Conservation (phyloP, 148 eudicot genomes). For the Selenicereus undatus region DNA sequence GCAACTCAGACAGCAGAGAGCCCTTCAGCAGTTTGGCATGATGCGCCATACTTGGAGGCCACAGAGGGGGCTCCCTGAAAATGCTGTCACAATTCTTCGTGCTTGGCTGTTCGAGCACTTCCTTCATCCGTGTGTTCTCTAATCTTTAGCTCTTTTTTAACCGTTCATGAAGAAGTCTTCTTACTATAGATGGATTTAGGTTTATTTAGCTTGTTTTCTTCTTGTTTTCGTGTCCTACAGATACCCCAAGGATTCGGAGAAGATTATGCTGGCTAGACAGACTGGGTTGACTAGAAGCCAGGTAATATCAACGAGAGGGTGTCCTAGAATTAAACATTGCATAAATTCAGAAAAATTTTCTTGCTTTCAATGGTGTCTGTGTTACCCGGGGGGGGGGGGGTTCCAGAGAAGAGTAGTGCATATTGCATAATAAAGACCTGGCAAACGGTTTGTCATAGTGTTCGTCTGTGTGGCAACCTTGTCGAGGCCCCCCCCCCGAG, state of each 20-base stretch:
- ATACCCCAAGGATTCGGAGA: conserved; percentile 93
- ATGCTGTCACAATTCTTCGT: conserved; percentile 83
- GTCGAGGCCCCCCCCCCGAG: too few species aligned
- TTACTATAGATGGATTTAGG: neutral
- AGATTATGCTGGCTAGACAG: conserved; percentile 80
- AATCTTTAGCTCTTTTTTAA: neutral
- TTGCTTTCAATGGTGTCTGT: too few species aligned
- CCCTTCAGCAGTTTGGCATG: conserved; percentile 81
- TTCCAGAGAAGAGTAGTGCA: neutral
- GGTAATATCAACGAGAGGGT: conserved; percentile 34
- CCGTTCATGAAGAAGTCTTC: neutral
- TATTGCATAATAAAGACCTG: neutral
- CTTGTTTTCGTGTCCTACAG: conserved; percentile 29
- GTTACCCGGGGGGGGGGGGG: too few species aligned
- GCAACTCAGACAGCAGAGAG: conserved; percentile 79
- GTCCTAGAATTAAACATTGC: too few species aligned
- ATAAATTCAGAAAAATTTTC: neutral
- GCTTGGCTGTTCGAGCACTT: conserved; percentile 99
- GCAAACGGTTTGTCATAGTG: neutral
- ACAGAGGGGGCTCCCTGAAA: conserved; percentile 90
- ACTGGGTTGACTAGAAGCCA: conserved; percentile 86
- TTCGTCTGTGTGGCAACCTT: neutral
- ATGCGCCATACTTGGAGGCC: conserved; percentile 92
- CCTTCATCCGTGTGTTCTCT: conserved; percentile 76
- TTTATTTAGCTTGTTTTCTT: conserved; percentile 9